A percentile compares a stretch with the other conserved stretches of the same genome.
phyloP scores from a whole-genome alignment of 2,329 filamentous ascomycete species.

The Colletotrichum cordylinicola region DNA sequence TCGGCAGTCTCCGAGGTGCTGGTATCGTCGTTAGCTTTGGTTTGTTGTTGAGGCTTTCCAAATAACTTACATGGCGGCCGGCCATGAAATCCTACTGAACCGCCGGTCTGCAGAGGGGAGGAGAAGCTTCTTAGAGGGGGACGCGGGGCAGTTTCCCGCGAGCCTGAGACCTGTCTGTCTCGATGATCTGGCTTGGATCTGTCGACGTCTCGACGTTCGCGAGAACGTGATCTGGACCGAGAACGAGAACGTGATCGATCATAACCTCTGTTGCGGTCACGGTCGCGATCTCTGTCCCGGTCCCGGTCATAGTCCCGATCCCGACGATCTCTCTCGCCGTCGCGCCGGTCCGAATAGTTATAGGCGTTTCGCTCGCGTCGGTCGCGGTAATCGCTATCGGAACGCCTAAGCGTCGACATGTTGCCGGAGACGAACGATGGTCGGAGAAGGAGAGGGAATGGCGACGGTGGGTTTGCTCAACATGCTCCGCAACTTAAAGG shows the following conservation, averaged over 20 bases:
- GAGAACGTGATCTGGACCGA: background rate
- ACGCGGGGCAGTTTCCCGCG: background rate
- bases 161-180: background rate
- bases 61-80: background rate
- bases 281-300: slow-evolving; percentile 17
- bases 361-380: background rate
- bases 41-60: background rate
- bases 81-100: background rate
- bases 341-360: background rate
- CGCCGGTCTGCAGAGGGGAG: background rate
- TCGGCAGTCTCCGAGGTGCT: background rate
- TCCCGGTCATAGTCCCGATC: background rate
- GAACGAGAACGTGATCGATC: background rate
- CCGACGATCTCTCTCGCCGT: slow-evolving; percentile 8
- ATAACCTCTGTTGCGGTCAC: slow-evolving; percentile 1
- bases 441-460: background rate
- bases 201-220: background rate
- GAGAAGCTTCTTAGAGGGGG: background rate
- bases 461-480: background rate
- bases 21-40: background rate
- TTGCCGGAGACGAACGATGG: background rate
- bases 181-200: background rate
- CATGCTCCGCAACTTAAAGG: background rate
- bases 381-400: slow-evolving; percentile 1
- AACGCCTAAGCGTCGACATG: background rate